Evolutionary conservation across 2,329 filamentous ascomycete genomes (phyloP), one percentile per base, ranked within the genome.

Genomic region (Apiospora sp.): DNA sequence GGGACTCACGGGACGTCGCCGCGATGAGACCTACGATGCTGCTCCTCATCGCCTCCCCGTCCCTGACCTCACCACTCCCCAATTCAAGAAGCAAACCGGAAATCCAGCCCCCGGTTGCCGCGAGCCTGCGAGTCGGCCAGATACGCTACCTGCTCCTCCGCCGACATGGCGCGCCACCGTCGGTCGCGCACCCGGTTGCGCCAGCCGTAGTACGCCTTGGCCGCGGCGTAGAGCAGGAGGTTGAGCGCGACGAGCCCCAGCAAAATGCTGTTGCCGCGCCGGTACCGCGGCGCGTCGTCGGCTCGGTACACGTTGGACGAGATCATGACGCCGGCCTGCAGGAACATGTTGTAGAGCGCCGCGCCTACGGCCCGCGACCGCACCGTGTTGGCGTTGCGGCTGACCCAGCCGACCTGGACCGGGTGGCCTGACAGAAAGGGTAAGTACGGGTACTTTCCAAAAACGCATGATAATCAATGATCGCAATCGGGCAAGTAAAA

Each of bases 391-490:
- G 88, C 85, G 75, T 91, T 91, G 69, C 88, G 83, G 43, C 86
- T 89, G 3, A 86, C 88, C 82, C 88, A 88, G 0, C 87, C 89
- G 4, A 90, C 89, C 48, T 90, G 83, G n/a, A 91, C 87, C 0
- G 89, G 88, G 76, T 91, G 87, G 58, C 58, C 58, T 64, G 34
- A 4, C 58, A 4, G 8, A 14, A 22, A 14, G 19, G 10, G 34
- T 41, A 64, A 64, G 34, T 41, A 37, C 30, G 8, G 8, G 16
- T 37, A 8, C 7, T 30, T 4, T 30, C 27, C 27, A 4, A 30
- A 30, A 30, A 80, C 79, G 71, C 80, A 80, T 37, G 37, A 10
- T 5, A 13, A 24, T 14, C 64, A 6, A 24, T 27, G 22, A 4
- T 49, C n/a, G n/a, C 19, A n/a, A 8, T 49, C 8, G 1, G 22